Evolutionary conservation across 2,329 filamentous ascomycete genomes (phyloP).

Genomic region (Pseudodiploospora longispora): DNA sequence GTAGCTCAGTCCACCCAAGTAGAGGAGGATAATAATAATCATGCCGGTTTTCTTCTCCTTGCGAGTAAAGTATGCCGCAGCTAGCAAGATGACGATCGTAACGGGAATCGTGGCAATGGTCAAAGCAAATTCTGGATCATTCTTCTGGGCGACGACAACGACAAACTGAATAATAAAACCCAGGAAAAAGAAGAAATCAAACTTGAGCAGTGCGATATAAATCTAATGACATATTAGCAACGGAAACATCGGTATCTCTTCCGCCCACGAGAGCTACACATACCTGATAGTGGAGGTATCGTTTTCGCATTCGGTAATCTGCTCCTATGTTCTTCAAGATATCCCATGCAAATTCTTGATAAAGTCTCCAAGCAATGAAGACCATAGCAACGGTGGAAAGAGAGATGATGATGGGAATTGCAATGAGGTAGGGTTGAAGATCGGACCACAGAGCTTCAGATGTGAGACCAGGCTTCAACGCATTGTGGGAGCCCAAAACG

Average conservation of each 20-base stretch:
- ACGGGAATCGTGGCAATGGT: constrained; percentile 86
- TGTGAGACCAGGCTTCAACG: constrained; percentile 32
- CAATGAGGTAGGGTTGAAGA: constrained; percentile 69
- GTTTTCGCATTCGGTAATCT: constrained; percentile 91
- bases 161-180: constrained; percentile 98
- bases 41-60: constrained; percentile 76
- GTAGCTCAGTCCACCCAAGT: constrained; percentile 83
- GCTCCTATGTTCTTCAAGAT: constrained; percentile 99
- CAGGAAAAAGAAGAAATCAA: constrained; percentile 99
- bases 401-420: constrained; percentile 77
- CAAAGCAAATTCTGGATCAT: constrained; percentile 69
- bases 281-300: constrained; percentile 94
- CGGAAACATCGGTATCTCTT: too few species aligned
- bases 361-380: constrained; percentile 85
- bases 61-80: constrained; percentile 77
- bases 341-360: constrained; percentile 98
- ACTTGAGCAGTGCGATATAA: constrained; percentile 95
- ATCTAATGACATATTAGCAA: constrained; percentile 49
- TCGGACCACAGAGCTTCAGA: constrained; percentile 53
- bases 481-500: constrained; percentile 36
- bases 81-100: constrained; percentile 79
- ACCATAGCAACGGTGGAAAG: constrained; percentile 64
- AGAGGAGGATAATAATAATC: constrained; percentile 69
- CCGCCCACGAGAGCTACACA: constrained; percentile 17
- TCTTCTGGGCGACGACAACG: constrained; percentile 69